phyloP scores from a whole-genome alignment of 1,139 yeast species.

The Candida glucosophila region DNA sequence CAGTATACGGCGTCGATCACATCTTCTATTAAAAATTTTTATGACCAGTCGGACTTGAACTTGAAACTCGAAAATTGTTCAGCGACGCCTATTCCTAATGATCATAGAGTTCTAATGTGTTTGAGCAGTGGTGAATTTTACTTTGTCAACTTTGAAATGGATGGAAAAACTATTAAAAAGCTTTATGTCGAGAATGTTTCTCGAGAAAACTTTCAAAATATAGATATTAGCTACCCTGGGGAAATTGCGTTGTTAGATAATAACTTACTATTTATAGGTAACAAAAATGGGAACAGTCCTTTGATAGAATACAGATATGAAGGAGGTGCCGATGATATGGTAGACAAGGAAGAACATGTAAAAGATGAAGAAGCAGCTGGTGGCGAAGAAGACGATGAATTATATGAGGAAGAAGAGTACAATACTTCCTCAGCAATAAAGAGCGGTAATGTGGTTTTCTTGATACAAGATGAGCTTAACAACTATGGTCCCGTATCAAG shows the following conservation, averaged over 20 bases:
- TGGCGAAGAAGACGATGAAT: slow-evolving; percentile 17
- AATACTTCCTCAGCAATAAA: no score
- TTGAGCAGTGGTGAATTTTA: slow-evolving; percentile 44
- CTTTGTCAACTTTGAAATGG: slow-evolving; percentile 43
- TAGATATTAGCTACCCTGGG: slow-evolving; percentile 22
- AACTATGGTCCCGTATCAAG: slow-evolving; percentile 74
- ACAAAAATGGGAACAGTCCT: slow-evolving; percentile 27
- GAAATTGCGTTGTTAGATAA: slow-evolving; percentile 26
- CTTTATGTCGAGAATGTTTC: slow-evolving; percentile 23
- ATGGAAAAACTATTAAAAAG: slow-evolving; percentile 37
- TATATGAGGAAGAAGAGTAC: slow-evolving; percentile 29
- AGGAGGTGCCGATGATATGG: slow-evolving; percentile 7
- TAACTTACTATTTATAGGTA: slow-evolving; percentile 27
- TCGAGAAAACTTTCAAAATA: slow-evolving; percentile 10
- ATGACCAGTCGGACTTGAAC: slow-evolving; percentile 46
- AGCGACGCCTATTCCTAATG: slow-evolving; percentile 37
- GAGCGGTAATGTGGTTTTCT: slow-evolving; percentile 23
- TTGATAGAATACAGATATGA: slow-evolving; percentile 25
- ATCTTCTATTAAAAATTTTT: slow-evolving; percentile 35
- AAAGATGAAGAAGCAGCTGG: slow-evolving; percentile 8
- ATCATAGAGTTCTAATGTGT: slow-evolving; percentile 45
- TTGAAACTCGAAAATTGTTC: slow-evolving; percentile 52
- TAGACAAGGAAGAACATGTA: slow-evolving; percentile 1
- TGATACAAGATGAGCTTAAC: slow-evolving; percentile 43
- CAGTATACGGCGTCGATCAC: slow-evolving; percentile 44